Evolutionary conservation across 176 grass and related monocot species (phyloP), one percentile per base, ranked within the genome.

Genomic region (Bolboschoenus planiculmis): DNA sequence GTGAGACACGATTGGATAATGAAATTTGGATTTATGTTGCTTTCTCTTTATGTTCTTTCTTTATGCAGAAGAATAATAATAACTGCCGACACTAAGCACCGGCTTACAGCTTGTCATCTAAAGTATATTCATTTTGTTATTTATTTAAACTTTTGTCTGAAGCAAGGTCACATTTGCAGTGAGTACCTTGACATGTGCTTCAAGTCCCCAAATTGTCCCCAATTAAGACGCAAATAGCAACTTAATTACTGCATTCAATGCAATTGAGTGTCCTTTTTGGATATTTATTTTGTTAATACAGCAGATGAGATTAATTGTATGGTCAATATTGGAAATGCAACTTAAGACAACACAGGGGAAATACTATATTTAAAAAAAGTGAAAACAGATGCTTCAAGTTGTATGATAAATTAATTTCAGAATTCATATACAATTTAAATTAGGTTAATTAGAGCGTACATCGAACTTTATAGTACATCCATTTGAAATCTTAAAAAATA

Each of bases 1-100:
- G 55, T 39, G 53, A 81, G 79, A 81, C 79, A 81, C 21, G 56
- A 64, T 64, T 63, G 3, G 79, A 61, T 81, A 60, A 62, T 13
- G 27, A 43, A 81, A 8, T 81, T 42, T 63, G 79, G 56, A 74
- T 48, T 44, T 74, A 64, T 63, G 35, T 24, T 64, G 21, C 53
- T 42, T 66, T 66, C 26, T 20, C 27, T 56, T 47, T 46, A 14
- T 24, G 14, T 74, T 47, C 26, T 31, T 14, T 13, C 39, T 42
- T 24, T 46, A 50, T 50, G 71, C 1, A 6, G 62, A 65, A 74
- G 70, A 48, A 46, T 48, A 46, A 48, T 48, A 47, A 7, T 53
- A 48, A 56, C 11, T 29, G 70, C 70, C 70, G 40, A 74, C 70
- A 74, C 4, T 48, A 48, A 27, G 70, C 42, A 10, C 4, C 27